Conservation (phyloP, 192 early-diverging fungal species). For the Podila epicladia region DNA sequence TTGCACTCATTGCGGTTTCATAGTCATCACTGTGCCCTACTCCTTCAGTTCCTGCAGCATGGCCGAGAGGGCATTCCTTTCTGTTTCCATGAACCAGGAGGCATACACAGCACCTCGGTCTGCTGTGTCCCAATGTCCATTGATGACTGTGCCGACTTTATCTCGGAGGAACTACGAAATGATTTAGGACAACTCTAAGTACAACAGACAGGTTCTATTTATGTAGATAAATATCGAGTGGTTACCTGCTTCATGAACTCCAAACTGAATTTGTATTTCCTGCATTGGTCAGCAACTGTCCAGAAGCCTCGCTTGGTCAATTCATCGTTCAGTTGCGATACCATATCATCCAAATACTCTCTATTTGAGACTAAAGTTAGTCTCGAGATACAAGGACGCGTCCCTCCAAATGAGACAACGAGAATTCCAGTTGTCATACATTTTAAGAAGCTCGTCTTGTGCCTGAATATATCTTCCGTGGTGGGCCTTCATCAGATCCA, state of each 20-base stretch:
- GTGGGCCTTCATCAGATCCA: constrained; percentile 12
- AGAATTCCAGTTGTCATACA: constrained; percentile 3
- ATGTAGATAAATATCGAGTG: background rate
- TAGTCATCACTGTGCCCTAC: constrained; percentile 5
- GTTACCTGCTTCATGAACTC: constrained; percentile 43
- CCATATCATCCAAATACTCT: constrained; percentile 23
- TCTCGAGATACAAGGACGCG: background rate
- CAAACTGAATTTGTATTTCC: constrained; percentile 28
- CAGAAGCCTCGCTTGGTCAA: constrained; percentile 16
- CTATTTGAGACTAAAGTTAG: background rate
- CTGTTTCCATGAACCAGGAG: constrained; percentile 23
- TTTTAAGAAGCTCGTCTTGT: constrained; percentile 36
- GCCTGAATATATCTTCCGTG: constrained; percentile 14
- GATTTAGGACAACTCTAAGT: background rate
- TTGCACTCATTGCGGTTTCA: too few species aligned
- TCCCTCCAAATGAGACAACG: background rate
- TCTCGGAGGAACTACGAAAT: constrained; percentile 31
- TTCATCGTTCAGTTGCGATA: constrained; percentile 17
- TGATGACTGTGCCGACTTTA: constrained; percentile 23
- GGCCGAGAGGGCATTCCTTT: constrained; percentile 7
- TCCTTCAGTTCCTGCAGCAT: constrained; percentile 17
- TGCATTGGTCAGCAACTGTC: constrained; percentile 8
- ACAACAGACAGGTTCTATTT: background rate
- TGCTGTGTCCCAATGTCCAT: constrained; percentile 34
- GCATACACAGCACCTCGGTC: constrained; percentile 35